Conservation (phyloP, 176 grass and related monocot species). For the Zea mays region Zm-B73-REFERENCE-NAM-5.0 NC_050096.1:27452001-27452500, state of each 20-base stretch:
- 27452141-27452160: background rate
- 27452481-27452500: background rate
- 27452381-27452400: background rate
- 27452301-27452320: background rate
- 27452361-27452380: background rate
- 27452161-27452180: constrained; percentile 18
- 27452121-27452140: no score
- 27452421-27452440: background rate
- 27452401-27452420: constrained; percentile 7
- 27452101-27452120: background rate
- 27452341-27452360: no score
- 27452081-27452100: constrained; percentile 34
- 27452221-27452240: constrained; percentile 22
- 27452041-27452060: no score
- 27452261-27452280: constrained; percentile 19
- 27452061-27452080: constrained; percentile 23
- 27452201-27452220: constrained; percentile 60
- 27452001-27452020: background rate
- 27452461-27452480: background rate
- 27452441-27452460: background rate
- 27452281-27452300: background rate
- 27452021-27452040: background rate
- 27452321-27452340: background rate
- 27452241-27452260: background rate
- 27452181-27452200: constrained; percentile 44